These are phyloP conservation scores for Paulownia fortunei DNA, from an alignment of 257 asterid species.

Conservation along the genomic window DNA sequence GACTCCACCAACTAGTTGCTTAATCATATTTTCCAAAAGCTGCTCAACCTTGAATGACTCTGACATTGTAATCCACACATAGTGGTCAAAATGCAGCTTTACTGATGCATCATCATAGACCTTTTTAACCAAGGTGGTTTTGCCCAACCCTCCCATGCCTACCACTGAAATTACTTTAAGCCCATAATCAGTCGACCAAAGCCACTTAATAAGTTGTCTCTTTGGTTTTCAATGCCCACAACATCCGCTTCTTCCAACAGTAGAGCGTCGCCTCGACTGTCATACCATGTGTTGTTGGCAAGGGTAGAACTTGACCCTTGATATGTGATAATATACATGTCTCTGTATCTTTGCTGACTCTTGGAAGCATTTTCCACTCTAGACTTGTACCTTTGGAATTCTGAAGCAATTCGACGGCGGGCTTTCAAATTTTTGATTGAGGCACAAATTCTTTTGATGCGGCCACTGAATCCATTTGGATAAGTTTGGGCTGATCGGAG, in stretches of 20 bases:
- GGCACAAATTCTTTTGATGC: neutral
- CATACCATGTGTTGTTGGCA: neutral
- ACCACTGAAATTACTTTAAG: constrained; percentile 22
- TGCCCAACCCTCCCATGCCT: constrained; percentile 26
- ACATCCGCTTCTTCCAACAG: constrained; percentile 38
- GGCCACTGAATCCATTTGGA: neutral
- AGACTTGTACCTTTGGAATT: constrained; percentile 24
- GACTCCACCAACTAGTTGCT: neutral
- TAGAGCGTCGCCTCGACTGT: constrained; percentile 38
- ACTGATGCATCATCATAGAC: constrained; percentile 10
- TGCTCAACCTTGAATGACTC: neutral
- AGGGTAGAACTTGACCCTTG: neutral
- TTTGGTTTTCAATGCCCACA: constrained; percentile 45
- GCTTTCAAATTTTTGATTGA: constrained; percentile 22
- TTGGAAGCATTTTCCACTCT: constrained; percentile 28
- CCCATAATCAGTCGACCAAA: neutral
- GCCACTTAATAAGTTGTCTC: constrained; percentile 31
- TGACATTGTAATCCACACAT: constrained; percentile 14
- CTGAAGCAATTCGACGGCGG: constrained; percentile 25
- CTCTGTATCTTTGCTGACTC: constrained; percentile 19
- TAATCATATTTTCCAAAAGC: neutral
- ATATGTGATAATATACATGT: neutral
- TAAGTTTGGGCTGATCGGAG: constrained; percentile 3
- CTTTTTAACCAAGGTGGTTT: constrained; percentile 5
- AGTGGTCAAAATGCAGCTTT: neutral